Evolutionary conservation across 306 rosid species (phyloP), one percentile per base, ranked within the genome.

Genomic region (Fragaria vesca): DNA sequence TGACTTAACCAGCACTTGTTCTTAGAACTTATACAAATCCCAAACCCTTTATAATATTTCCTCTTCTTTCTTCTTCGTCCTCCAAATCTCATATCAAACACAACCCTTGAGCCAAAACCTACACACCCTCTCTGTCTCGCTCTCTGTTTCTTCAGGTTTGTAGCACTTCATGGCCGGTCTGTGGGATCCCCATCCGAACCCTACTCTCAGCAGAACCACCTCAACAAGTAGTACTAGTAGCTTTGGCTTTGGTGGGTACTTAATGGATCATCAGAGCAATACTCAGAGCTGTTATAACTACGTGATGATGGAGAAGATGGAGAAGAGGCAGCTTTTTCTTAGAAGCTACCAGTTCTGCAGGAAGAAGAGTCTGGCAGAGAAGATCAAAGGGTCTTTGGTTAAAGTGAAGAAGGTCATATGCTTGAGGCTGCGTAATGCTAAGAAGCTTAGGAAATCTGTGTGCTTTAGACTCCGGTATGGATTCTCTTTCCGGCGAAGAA

Each of bases 321-420:
- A 91, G 81, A 94, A 91, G 90, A 85, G 98, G 68, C 98, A 90
- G 66, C 28, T 90, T 2, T 94, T 90, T 40, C 85, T 91, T 6
- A 90, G 94, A 83, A 94, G 98, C 88, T 94, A 94, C 75, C 91
- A 90, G 79, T 94, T 94, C 84, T 52, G 85, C 80, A 67, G 94
- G 62, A 91, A 86, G 78, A 85, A 81, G 86, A 91, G 76, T 30
- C 15, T 93, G 2, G 2, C 74, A 0, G 89, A 87, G 77, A 91
- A 86, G 72, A 77, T 94, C 66, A 91, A 78, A 77, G 87, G 89
- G 48, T 86, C 89, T n/a, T 68, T 93, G 77, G 62, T 81, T 54
- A 88, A 87, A 72, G 87, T 71, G 26, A 91, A 84, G 69, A 90
- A 82, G 78, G 84, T 89, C 30, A 76, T 86, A 0, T 82, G 85